phyloP scores from a whole-genome alignment of 345 rosid species.

The Gossypium bickii region DNA sequence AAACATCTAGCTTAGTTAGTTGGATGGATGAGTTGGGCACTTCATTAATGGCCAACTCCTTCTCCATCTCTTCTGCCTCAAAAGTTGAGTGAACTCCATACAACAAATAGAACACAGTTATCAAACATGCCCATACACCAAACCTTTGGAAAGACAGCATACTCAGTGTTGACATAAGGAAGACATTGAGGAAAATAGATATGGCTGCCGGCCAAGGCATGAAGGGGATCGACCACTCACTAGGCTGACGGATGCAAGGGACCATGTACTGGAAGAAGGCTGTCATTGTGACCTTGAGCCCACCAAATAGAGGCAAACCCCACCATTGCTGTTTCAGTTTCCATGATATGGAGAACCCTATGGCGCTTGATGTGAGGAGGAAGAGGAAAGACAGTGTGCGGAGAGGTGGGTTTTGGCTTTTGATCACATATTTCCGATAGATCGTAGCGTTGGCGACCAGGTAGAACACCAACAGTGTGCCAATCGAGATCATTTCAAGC shows the following conservation, averaged over 20 bases:
- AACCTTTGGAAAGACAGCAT: constrained; percentile 55
- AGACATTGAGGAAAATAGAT: constrained; percentile 68
- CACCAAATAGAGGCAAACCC: constrained; percentile 47
- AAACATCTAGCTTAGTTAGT: constrained; percentile 42
- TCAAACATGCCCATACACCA: constrained; percentile 65
- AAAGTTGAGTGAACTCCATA: constrained; percentile 90
- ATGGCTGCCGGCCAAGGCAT: constrained; percentile 94
- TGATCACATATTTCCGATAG: constrained; percentile 54
- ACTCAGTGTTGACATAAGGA: constrained; percentile 68
- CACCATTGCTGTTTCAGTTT: constrained; percentile 50
- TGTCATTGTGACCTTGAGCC: constrained; percentile 38
- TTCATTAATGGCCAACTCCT: constrained; percentile 17
- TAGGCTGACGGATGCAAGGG: constrained; percentile 22
- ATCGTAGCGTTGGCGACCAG: constrained; percentile 84
- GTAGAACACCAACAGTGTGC: constrained; percentile 86
- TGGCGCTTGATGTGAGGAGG: constrained; percentile 55
- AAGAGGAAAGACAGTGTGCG: constrained; percentile 61
- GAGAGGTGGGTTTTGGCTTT: constrained; percentile 42
- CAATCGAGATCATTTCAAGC: constrained; percentile 60
- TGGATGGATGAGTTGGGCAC: constrained; percentile 33
- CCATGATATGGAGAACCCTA: constrained; percentile 70
- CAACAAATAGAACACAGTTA: constrained; percentile 61
- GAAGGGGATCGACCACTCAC: constrained; percentile 72
- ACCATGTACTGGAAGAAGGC: constrained; percentile 40
- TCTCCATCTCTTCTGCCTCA: constrained; percentile 65